These are phyloP conservation scores for Vaucheria bursata DNA, from an alignment of 352 stramenopile genomes.

Conservation along the genomic window DNA sequence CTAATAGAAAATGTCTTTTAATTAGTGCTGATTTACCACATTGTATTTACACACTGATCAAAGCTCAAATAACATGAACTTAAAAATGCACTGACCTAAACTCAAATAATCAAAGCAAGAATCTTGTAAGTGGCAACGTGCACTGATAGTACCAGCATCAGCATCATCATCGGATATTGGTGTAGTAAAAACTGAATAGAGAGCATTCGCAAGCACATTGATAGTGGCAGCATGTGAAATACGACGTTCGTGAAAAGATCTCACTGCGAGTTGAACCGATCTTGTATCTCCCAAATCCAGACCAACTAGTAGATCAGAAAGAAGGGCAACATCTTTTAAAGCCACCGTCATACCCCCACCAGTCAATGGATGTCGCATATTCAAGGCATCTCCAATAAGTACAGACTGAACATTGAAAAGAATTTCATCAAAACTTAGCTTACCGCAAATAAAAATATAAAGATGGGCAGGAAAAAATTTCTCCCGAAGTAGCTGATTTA, in stretches of 20 bases:
- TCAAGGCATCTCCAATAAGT: conserved; percentile 54
- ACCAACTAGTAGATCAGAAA: conserved; percentile 44
- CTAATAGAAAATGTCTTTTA: too few relatives aligned
- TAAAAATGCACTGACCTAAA: too few relatives aligned
- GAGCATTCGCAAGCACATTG: conserved; percentile 56
- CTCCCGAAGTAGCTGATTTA: too few relatives aligned
- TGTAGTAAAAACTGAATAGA: conserved; percentile 49
- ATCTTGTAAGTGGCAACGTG: conserved; percentile 48
- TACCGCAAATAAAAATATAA: too few relatives aligned
- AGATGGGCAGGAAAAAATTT: too few relatives aligned
- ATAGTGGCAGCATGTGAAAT: conserved; percentile 52
- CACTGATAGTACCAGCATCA: not conserved
- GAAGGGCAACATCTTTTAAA: conserved; percentile 50
- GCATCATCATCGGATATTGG: conserved; percentile 4
- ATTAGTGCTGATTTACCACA: too few relatives aligned
- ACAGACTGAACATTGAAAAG: conserved; percentile 31
- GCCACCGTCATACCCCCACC: conserved; percentile 56
- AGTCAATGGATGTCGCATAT: conserved; percentile 57
- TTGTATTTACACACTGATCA: too few relatives aligned
- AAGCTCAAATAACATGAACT: too few relatives aligned
- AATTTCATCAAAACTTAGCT: too few relatives aligned
- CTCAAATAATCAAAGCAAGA: conserved; percentile 55
- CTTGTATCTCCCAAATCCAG: conserved; percentile 29
- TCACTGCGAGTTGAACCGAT: conserved; percentile 28
- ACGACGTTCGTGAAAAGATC: conserved; percentile 31